These are phyloP conservation scores for Aspergillus novoparasiticus DNA, from an alignment of 2,329 filamentous ascomycete species.

Conservation along the genomic window DNA sequence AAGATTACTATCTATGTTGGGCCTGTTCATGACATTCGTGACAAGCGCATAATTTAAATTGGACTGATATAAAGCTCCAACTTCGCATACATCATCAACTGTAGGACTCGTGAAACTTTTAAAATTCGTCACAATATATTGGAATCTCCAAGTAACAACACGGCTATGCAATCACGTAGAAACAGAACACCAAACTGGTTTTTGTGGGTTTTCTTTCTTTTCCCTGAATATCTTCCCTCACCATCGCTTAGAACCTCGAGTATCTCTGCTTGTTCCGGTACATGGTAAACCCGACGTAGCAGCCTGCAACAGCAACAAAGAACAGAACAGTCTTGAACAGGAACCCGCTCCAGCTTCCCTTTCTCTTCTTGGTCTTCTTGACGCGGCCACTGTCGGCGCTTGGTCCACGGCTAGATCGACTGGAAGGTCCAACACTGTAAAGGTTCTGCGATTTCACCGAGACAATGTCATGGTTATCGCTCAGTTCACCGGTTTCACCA, in stretches of 20 bases:
- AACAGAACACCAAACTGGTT: conserved; percentile 14
- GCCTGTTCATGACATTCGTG: background rate
- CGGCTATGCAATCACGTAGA: conserved; percentile 24
- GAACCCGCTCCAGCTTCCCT: conserved; percentile 67
- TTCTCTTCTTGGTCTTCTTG: conserved; percentile 26
- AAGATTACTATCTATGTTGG: background rate
- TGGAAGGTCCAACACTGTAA: conserved; percentile 59
- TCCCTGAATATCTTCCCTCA: background rate
- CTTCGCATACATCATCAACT: background rate
- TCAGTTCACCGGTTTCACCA: conserved; percentile 88
- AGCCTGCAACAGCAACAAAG: conserved; percentile 68
- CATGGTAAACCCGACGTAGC: conserved; percentile 81
- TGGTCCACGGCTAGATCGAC: conserved; percentile 19
- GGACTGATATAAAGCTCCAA: background rate
- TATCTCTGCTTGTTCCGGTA: conserved; percentile 67
- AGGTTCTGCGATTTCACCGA: conserved; percentile 84
- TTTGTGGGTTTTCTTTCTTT: conserved; percentile 13
- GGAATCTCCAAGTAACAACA: conserved; percentile 20
- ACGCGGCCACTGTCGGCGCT: conserved; percentile 27
- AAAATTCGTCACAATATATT: conserved; percentile 16
- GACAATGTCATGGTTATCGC: conserved; percentile 97
- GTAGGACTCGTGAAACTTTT: conserved; percentile 12
- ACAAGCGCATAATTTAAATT: background rate
- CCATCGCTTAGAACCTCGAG: conserved; percentile 35
- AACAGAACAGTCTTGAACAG: conserved; percentile 83